Evolutionary conservation across 805 yeast genomes (phyloP).

Genomic region (Suhomyces canberraensis): DNA sequence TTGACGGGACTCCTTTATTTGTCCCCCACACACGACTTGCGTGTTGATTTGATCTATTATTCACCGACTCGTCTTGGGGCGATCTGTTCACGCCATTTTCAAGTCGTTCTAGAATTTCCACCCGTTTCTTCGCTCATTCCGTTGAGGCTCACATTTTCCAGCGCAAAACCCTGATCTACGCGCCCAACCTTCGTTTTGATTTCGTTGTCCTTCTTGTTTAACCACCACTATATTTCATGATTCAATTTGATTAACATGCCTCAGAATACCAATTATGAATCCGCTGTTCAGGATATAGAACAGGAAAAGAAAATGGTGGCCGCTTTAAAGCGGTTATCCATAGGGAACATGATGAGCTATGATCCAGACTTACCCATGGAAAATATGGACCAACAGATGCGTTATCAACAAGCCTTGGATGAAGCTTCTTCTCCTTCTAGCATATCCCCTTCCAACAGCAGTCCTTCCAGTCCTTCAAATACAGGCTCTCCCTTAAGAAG

Average conservation of each 20-base stretch:
- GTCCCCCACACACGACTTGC: conserved; percentile 3
- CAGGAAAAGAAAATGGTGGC: conserved; percentile 71
- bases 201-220: background rate
- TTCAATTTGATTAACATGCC: conserved; percentile 2
- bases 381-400: conserved; percentile 27
- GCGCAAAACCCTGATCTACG: too few species aligned
- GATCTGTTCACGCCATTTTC: background rate
- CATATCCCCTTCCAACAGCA: conserved; percentile 2
- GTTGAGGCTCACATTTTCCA: too few species aligned
- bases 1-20: too few species aligned
- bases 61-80: too few species aligned
- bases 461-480: conserved; percentile 1
- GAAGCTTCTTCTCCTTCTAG: conserved; percentile 1
- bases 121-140: background rate
- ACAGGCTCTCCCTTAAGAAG: conserved; percentile 4
- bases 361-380: conserved; percentile 71
- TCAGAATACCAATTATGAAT: conserved; percentile 24
- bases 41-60: conserved; percentile 5
- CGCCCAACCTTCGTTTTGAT: background rate
- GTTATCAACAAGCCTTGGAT: conserved; percentile 13
- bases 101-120: background rate
- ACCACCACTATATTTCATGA: background rate
- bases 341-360: conserved; percentile 56
- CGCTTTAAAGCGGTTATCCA: conserved; percentile 68
- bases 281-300: conserved; percentile 74